Conservation (phyloP, 23 red algal genomes). For the Gracilaria gracilis region DNA sequence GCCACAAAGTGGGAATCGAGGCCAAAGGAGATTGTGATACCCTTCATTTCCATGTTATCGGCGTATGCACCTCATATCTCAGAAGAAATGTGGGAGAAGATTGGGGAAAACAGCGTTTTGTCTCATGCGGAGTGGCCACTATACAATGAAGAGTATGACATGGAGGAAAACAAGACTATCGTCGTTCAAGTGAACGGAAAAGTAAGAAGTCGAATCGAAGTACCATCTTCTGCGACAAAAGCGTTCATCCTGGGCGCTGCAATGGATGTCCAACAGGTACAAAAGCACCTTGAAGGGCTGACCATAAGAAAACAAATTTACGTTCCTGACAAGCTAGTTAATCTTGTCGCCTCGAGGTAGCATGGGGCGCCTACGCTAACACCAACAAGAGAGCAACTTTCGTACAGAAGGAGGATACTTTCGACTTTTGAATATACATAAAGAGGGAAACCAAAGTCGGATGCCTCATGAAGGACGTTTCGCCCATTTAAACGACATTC, state of each 20-base stretch:
- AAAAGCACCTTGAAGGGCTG: constrained; percentile 65
- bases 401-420: background rate
- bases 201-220: constrained; percentile 76
- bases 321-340: constrained; percentile 93
- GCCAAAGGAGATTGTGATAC: constrained; percentile 64
- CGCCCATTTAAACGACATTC: background rate
- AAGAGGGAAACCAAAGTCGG: background rate
- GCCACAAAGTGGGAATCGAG: constrained; percentile 88
- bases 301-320: constrained; percentile 89
- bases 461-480: background rate
- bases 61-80: constrained; percentile 93
- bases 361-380: background rate
- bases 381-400: background rate
- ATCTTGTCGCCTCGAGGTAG: constrained; percentile 81
- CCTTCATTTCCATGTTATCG: constrained; percentile 85
- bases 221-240: constrained; percentile 62
- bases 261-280: constrained; percentile 57
- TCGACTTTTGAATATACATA: background rate
- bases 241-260: constrained; percentile 77
- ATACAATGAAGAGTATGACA: constrained; percentile 75
- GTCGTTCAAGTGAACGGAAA: constrained; percentile 98
- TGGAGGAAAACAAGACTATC: constrained; percentile 74
- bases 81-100: constrained; percentile 94
- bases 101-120: constrained; percentile 68
- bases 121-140: constrained; percentile 81